Evolutionary conservation across 2,329 filamentous ascomycete genomes (phyloP), one percentile per base, ranked within the genome.

Genomic region (Fusarium anthophilum): DNA sequence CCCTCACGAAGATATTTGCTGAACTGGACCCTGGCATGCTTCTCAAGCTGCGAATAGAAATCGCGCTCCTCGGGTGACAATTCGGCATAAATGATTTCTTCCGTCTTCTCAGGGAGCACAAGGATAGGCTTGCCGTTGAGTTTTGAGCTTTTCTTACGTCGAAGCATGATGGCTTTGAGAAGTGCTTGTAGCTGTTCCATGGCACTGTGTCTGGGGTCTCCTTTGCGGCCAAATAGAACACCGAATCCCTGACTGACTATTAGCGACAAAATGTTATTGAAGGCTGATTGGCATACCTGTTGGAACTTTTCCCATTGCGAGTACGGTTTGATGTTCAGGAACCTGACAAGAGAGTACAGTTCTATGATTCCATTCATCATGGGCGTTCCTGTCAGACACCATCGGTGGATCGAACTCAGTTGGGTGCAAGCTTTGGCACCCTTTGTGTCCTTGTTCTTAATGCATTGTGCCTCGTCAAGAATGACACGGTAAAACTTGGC

Each of bases 331-430:
- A 97, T 95, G 6, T 87, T 86, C 22, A 97, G 86, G 78, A 97
- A 98, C 6, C 89, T 88, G 50, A 98, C 86, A 26, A 97, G 83
- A 2, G 94, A 93, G 77, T 90, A 95, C 7, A 97, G 85, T 77
- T 98, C 95, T 30, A 89, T 86, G 6, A 96, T 90, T 18, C 88
- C 90, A 76, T 98, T 98, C 92, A 96, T 96, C 87, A 97, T 96
- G 0, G 94, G 94, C 0, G 94, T 96, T 60, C 94, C 94, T 0
- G 93, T 94, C 28, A 96, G 83, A 5, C 92, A 91, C 95, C 95
- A 98, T 75, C 92, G 88, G 48, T 93, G 93, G 26, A 90, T 88
- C 2, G 94, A 91, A 47, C 87, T 84, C 15, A 98, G 82, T 50
- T 85, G 86, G 64, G 87, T 90, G 18, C 91, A 93, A 4, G 94